Base-by-base conservation (phyloP, 371 early-diverging fungal species). In the Thermomucor indicae-seudaticae region DNA sequence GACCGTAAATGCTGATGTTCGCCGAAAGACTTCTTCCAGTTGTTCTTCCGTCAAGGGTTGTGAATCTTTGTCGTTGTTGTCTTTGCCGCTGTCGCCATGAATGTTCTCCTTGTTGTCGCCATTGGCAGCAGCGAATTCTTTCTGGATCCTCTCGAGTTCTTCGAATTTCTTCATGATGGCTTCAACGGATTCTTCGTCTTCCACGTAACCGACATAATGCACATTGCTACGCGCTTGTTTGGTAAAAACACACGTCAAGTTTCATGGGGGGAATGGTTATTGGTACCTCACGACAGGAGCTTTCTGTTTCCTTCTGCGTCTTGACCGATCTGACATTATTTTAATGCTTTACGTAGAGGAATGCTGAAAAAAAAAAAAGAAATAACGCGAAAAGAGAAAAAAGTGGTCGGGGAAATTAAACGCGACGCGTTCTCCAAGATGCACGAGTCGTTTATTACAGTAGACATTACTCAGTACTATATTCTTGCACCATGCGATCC, bases 101-200 rank as follows among this genome's bases (percentile, higher is more conserved):
- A 29, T 10, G 28, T 45, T 37, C 22, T 40, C 34, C 43, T 45
- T 45, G 37, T 38, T 38, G 30, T 53, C 30, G 2, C 58, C 47
- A 7, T 61, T 55, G 44, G 60, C 45, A 20, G 64, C 62, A 1
- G 85, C 79, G 55, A 88, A 74, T 66, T 94, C 91, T 51, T 77
- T 72, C 60, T 93, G 86, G 55, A 93, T 88, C 11, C 85, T 75
- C 47, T 94, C 96, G 23, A 96, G 80, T 64, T 93, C 95, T 57
- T 93, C 90, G 60, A 96, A 96, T 67, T 96, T 96, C 55, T 91
- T 91, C 96, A 96, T 96, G 50, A 96, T 96, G 5, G 91, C 89
- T 49, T 90, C 94, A 6, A 96, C 87, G 1, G 94, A 92, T 76
- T 96, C 96, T 51, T 83, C 88, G 63, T 96, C 96, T 58, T 94